These are phyloP conservation scores for Arachnopeziza araneosa DNA, from an alignment of 2,329 filamentous ascomycete genomes.

Conservation along the genomic window DNA sequence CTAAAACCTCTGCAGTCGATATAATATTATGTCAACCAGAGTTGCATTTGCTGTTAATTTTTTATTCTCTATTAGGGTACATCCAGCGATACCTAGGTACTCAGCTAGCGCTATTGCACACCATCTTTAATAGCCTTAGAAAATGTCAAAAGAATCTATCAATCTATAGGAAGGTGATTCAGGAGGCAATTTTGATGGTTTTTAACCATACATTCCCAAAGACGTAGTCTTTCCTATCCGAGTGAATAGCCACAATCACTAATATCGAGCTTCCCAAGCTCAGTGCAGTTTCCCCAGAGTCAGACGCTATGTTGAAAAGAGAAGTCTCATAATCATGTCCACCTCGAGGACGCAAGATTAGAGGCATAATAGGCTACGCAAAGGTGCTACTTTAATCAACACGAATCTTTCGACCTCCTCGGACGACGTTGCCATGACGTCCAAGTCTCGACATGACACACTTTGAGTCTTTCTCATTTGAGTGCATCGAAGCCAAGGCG, in stretches of 20 bases:
- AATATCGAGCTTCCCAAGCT: background rate
- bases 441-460: conserved; percentile 78
- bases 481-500: conserved; percentile 84
- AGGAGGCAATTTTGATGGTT: background rate
- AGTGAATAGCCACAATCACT: background rate
- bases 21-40: background rate
- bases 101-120: background rate
- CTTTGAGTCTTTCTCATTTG: conserved; percentile 64
- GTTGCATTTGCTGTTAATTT: background rate
- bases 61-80: background rate
- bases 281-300: background rate
- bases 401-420: conserved; percentile 29
- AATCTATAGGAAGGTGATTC: background rate
- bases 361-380: background rate
- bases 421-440: conserved; percentile 26
- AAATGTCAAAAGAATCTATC: background rate
- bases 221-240: background rate
- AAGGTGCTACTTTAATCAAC: conserved; percentile 13
- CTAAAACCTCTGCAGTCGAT: background rate
- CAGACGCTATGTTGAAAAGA: background rate
- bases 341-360: background rate
- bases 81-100: background rate
- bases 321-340: background rate
- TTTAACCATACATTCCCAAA: background rate
- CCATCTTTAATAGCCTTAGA: background rate